Base-by-base conservation (phyloP, 495 filamentous ascomycete species). In the Evernia prunastri region DNA sequence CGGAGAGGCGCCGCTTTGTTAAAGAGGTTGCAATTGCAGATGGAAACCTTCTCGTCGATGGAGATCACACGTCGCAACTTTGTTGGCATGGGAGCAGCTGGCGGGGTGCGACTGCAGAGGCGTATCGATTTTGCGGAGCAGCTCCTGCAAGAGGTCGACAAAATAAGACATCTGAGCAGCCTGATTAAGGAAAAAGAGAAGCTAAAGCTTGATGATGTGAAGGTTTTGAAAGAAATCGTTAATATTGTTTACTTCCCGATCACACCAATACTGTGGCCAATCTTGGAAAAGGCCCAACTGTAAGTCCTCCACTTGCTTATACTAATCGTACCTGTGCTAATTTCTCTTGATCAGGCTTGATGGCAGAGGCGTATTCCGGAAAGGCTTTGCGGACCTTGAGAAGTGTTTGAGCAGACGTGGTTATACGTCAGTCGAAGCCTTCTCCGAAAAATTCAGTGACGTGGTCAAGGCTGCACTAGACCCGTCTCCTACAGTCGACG, bases 41-140 rank as follows among this genome's bases (percentile, higher is more conserved):
- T 92, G 84, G 93, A 96, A 71, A 88, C 90, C 1, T 98, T 97
- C 73, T 90, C 92, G 0, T 94, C 90, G 0, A 94, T 96, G 87
- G 95, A 99, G 75, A 88, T 99, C 68, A 95, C 92, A 2, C 82
- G 94, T 37, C 85, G 96, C 61, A 90, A 97, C 70, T 99, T 94
- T 76, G 86, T 88, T 10, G 87, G 88, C 27, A 93, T 96, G 90
- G 94, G 94, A 40, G 87, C 87, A 31, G 84, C 85, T 56, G 94
- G 94, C 35, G 84, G 86, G 65, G 83, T 87, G 39, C 85, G 90
- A 61, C 79, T 99, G 29, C 78, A 86, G 60, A 82, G 90, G 56
- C 86, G 94, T 56, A 90, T 96, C 68, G 91, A 96, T 61, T 97
- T 97, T 74, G 90, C 89, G 17, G 81, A 89, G 63, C 78, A 77